Evolutionary conservation across 495 filamentous ascomycete species (phyloP).

Genomic region (Poronia punctata): DNA sequence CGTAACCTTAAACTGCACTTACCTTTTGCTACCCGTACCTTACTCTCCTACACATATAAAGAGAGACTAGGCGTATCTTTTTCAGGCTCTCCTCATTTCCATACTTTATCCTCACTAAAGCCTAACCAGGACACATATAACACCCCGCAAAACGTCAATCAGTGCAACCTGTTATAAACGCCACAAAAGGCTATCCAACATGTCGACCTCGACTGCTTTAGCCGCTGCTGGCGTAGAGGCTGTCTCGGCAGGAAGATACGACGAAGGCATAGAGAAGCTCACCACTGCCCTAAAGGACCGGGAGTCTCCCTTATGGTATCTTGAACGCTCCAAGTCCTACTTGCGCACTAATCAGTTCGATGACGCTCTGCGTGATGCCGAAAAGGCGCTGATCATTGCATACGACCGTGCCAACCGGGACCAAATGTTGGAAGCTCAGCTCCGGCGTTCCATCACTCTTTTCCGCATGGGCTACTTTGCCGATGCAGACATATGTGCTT

Average conservation of each 20-base stretch:
- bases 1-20: no score
- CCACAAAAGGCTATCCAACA: no score
- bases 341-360: slow-evolving; percentile 48
- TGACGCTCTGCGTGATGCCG: slow-evolving; percentile 71
- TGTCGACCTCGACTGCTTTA: slow-evolving; percentile 20
- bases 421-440: slow-evolving; percentile 70
- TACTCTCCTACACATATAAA: no score
- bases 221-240: slow-evolving; percentile 47
- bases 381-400: slow-evolving; percentile 64
- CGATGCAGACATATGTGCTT: slow-evolving; percentile 69
- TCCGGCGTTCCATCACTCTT: slow-evolving; percentile 69
- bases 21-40: no score
- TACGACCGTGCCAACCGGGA: slow-evolving; percentile 70
- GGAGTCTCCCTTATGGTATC: slow-evolving; percentile 71
- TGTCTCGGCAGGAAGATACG: slow-evolving; percentile 54
- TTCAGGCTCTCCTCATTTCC: no score
- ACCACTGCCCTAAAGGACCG: slow-evolving; percentile 68
- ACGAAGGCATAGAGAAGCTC: slow-evolving; percentile 60
- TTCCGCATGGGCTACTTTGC: slow-evolving; percentile 64
- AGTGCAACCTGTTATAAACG: no score
- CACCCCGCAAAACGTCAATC: no score
- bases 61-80: no score
- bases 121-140: no score
- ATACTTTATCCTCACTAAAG: no score
- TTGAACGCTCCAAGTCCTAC: slow-evolving; percentile 80